Percentiles rank a stretch among this genome's conserved stretches.
phyloP scores from a whole-genome alignment of 768 basidiomycete genomes.

The Rhizopogon vesiculosus region DNA sequence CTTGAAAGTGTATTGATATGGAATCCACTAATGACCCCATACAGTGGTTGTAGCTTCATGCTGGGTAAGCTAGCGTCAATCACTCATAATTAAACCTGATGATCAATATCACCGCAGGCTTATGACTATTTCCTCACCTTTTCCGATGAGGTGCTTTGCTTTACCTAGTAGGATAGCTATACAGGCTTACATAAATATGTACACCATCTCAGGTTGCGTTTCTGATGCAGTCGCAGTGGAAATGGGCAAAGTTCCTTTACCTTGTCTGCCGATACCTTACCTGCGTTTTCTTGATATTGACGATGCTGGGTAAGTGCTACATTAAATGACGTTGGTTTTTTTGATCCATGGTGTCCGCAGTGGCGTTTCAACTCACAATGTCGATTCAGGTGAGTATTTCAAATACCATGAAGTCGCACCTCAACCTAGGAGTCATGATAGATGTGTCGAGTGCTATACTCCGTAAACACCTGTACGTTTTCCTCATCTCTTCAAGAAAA shows the following conservation, averaged over 20 bases:
- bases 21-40: neutral
- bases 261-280: slow-evolving; percentile 8
- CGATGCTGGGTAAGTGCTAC: neutral
- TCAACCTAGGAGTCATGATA: neutral
- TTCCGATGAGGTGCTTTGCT: neutral
- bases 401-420: neutral
- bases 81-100: neutral
- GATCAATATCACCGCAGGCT: neutral
- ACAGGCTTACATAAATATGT: neutral
- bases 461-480: neutral
- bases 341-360: neutral
- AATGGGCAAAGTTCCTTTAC: neutral
- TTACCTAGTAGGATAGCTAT: neutral
- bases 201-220: neutral
- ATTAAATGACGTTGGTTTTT: neutral
- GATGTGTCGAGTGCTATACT: neutral
- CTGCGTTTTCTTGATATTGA: neutral
- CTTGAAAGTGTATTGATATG: neutral
- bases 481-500: neutral
- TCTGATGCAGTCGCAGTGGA: neutral
- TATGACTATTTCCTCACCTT: slow-evolving; percentile 1
- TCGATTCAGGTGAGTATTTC: neutral
- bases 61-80: neutral
- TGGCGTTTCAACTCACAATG: neutral
- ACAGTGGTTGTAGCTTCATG: neutral